Evolutionary conservation across 148 eudicot species (phyloP).

Genomic region (Camellia japonica): DNA sequence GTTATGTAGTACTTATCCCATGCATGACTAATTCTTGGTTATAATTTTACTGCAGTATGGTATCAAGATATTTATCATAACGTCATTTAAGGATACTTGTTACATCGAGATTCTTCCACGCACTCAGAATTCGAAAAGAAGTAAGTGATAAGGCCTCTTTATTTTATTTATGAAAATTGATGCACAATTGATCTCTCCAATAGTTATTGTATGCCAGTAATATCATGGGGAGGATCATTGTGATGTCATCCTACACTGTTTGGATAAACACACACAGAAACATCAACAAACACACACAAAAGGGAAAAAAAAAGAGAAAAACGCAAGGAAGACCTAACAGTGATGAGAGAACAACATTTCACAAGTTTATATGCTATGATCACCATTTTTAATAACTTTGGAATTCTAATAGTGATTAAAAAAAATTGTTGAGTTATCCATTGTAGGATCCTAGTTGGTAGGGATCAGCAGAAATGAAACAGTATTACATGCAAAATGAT

Average conservation of each 20-base stretch:
- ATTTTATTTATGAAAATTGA: background rate
- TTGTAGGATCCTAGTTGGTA: background rate
- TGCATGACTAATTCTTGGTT: constrained; percentile 9
- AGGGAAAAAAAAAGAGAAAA: too few relatives aligned
- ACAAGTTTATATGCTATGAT: background rate
- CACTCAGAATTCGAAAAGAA: constrained; percentile 55
- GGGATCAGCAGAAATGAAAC: background rate
- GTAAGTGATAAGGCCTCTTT: constrained; percentile 31
- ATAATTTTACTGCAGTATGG: constrained; percentile 53
- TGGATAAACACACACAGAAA: background rate
- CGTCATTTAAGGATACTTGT: constrained; percentile 74
- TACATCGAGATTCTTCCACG: constrained; percentile 72
- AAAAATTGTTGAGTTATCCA: background rate
- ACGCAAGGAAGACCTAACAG: background rate
- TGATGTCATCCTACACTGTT: background rate
- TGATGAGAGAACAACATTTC: background rate
- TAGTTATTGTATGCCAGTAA: background rate
- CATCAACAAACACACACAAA: background rate
- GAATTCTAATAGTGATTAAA: background rate
- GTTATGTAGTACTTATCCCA: background rate
- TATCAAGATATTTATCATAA: constrained; percentile 60
- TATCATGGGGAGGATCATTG: background rate
- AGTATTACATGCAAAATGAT: background rate
- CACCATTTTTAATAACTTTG: background rate
- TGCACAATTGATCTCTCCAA: background rate